Evolutionary conservation across 495 filamentous ascomycete genomes (phyloP).

Genomic region (Neurospora tetrasperma): DNA sequence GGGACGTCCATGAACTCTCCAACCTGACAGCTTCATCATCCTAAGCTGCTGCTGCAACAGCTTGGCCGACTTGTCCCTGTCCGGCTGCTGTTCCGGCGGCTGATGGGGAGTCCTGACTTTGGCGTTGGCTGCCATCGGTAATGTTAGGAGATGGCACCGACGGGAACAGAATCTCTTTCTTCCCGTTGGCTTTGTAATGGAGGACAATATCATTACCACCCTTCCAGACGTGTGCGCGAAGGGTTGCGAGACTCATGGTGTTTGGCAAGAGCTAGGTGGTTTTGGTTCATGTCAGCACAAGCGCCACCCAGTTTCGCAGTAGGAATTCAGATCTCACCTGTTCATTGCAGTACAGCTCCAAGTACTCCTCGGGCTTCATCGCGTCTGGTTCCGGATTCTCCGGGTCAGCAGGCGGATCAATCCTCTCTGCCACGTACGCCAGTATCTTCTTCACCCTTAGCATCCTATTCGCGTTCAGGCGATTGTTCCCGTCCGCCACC

Average conservation of each 20-base stretch:
- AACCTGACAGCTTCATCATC: background rate
- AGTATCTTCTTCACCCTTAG: slow-evolving; percentile 91
- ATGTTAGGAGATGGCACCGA: slow-evolving; percentile 14
- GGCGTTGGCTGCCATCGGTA: slow-evolving; percentile 12
- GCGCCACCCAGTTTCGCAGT: slow-evolving; percentile 1
- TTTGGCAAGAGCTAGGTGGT: slow-evolving; percentile 34
- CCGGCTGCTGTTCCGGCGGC: slow-evolving; percentile 3
- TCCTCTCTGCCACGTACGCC: slow-evolving; percentile 81
- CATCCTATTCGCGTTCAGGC: slow-evolving; percentile 96
- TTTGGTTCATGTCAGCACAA: slow-evolving; percentile 10
- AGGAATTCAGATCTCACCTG: slow-evolving; percentile 46
- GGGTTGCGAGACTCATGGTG: slow-evolving; percentile 84
- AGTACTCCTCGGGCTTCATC: slow-evolving; percentile 78
- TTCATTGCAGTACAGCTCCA: slow-evolving; percentile 89
- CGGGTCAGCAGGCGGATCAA: slow-evolving; percentile 50
- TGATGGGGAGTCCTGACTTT: background rate
- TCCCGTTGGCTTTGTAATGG: slow-evolving; percentile 83
- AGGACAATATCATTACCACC: slow-evolving; percentile 81
- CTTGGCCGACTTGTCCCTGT: background rate
- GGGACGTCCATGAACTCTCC: background rate
- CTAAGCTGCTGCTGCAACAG: slow-evolving; percentile 1
- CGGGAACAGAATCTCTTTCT: slow-evolving; percentile 44
- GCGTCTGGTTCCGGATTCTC: slow-evolving; percentile 44
- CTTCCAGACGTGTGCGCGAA: slow-evolving; percentile 86
- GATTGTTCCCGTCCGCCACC: slow-evolving; percentile 62